These are phyloP conservation scores for Exserohilum rostratum DNA, from an alignment of 2,329 filamentous ascomycete genomes.

Conservation along the genomic window DNA sequence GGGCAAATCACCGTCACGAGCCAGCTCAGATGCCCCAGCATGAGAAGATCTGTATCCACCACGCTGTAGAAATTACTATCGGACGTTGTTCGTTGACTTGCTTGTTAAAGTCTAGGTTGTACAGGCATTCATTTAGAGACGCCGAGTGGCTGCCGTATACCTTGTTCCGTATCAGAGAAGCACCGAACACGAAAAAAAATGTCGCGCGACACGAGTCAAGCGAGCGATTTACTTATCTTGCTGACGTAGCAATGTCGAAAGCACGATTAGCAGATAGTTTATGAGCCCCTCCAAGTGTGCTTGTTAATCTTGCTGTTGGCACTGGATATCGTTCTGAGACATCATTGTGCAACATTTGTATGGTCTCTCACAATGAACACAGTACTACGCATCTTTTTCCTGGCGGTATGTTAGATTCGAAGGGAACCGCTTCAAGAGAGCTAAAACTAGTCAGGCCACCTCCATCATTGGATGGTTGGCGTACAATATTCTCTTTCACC, in stretches of 20 bases:
- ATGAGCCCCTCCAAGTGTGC: background rate
- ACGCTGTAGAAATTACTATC: background rate
- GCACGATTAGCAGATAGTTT: background rate
- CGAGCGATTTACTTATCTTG: background rate
- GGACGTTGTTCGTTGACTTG: background rate
- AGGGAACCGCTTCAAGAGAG: background rate
- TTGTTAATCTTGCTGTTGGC: background rate
- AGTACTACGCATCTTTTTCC: background rate
- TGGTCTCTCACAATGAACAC: background rate
- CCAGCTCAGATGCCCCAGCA: too few species aligned
- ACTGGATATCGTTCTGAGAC: background rate
- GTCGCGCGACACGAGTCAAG: background rate
- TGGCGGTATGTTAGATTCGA: background rate
- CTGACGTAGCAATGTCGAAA: background rate
- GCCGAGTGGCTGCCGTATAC: conserved; percentile 29
- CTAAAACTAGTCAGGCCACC: background rate
- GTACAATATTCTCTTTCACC: conserved; percentile 6
- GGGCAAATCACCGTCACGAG: too few species aligned
- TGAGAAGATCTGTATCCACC: too few species aligned
- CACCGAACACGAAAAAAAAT: conserved; percentile 32
- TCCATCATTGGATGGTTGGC: conserved; percentile 2
- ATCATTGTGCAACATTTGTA: background rate
- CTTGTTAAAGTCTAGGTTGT: conserved; percentile 7
- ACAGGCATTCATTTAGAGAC: background rate
- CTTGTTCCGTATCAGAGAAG: conserved; percentile 39